Base-by-base conservation (phyloP, 164 flowering plant genomes). In the Macadamia tetraphylla region DNA sequence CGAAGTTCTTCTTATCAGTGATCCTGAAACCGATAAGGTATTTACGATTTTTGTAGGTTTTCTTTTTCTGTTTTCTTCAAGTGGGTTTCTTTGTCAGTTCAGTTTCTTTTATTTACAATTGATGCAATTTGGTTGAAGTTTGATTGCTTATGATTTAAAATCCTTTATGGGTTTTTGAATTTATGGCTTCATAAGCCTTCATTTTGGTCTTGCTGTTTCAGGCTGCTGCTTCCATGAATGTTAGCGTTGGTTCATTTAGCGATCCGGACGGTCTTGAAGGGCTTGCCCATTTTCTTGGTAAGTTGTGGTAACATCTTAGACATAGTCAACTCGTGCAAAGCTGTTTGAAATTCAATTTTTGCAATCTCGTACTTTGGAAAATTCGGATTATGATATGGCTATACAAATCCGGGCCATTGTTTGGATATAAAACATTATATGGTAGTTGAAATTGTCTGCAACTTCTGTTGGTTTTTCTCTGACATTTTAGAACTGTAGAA, bases 231-330 rank as follows among this genome's bases (percentile, higher is more conserved):
- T 84, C 97, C 7, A 94, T 94, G 99, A 63, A 76, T 74, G 99
- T 92, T 59, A 55, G 85, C 29, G 92, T 94, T 29, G 99, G 99
- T 35, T 78, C 86, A 10, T 92, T 86, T 73, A 80, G 90, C 49
- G 94, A 94, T 70, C 99, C 99, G 4, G 83, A 82, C 9, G 97
- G 96, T 29, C 86, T 94, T 29, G 96, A 89, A 70, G 99, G 99
- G 13, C 91, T 94, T 14, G 97, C 99, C 46, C 99, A 94, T 78
- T 94, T 94, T 76, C 96, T 94, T 0, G 99, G 99, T 94, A 81
- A 64, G 74, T n/a, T 11, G 17, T 42, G 31, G 1, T 46, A 46
- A 46, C 51, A 46, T 8, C 1, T 3, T 46, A 11, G 51, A 46
- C 0, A 46, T 11, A 9, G 13, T 3, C 9, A 46, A 1, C 51